Evolutionary conservation across 176 grass and related monocot species (phyloP), one percentile per base, ranked within the genome.

Genomic region (Paspalum vaginatum): DNA sequence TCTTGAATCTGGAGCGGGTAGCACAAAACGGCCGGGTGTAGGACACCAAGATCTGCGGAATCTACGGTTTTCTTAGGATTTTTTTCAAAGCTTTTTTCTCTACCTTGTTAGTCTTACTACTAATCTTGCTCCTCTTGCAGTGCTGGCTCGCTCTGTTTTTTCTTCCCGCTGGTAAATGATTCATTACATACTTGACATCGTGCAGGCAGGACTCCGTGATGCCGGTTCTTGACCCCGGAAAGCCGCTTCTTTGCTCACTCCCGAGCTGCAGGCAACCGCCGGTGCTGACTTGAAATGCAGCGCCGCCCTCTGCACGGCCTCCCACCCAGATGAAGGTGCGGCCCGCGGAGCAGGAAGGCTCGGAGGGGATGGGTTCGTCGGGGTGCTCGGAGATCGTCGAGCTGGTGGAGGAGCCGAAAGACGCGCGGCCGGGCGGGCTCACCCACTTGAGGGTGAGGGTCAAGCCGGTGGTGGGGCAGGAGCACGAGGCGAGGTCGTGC

Each of bases 341-440:
- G 66, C 18, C 66, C n/a, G 14, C 5, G 71, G 69, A 79, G 40
- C 20, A 62, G 77, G 55, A 60, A 66, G 37, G 16, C 41, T 37
- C 14, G 2, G 58, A 58, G 45, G 61, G 47, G 40, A 99, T 99
- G 97, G 88, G 50, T 58, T 92, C 92, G 52, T 85, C 86, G 4
- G 85, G 88, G 67, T 92, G 96, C 84, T 89, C 90, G 4, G 97
- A 99, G 87, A 99, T 99, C 66, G 88, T 99, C 4, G 97, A 99
- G 37, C 40, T 89, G 64, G 88, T 69, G 24, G 97, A 96, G 37
- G 91, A 93, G 40, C 24, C 7, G 6, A 95, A 77, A 32, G 87
- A 76, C 15, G 68, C 59, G 14, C 70, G 85, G 77, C 75, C 52
- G 3, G 83, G 65, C n/a, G 87, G 86, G 17, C 85, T 94, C 47